phyloP scores from a whole-genome alignment of 768 basidiomycete species.

The Calocybe indica region DNA sequence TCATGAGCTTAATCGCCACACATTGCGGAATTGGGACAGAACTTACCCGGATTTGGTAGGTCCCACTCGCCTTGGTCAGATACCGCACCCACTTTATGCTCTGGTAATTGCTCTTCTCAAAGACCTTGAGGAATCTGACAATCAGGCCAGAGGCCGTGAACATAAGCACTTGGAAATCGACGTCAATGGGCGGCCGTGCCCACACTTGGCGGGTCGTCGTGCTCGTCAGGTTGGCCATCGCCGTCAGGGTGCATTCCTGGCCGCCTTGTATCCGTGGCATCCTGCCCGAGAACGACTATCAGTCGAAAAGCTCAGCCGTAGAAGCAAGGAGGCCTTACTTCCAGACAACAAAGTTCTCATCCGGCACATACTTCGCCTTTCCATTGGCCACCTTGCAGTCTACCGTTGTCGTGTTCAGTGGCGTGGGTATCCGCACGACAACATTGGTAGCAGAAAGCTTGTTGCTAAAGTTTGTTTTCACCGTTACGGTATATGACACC shows the following conservation, averaged over 20 bases:
- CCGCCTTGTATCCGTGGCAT: constrained; percentile 91
- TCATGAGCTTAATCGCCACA: background rate
- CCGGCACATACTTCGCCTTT: constrained; percentile 96
- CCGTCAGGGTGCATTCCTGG: constrained; percentile 82
- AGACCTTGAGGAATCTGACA: constrained; percentile 96
- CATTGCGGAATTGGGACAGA: background rate
- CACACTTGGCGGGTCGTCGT: constrained; percentile 94
- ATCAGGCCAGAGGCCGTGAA: constrained; percentile 95
- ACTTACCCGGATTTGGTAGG: constrained; percentile 91
- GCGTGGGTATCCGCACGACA: constrained; percentile 91
- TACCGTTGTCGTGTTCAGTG: constrained; percentile 87
- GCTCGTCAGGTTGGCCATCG: constrained; percentile 74
- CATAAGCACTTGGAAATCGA: constrained; percentile 99
- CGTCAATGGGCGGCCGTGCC: constrained; percentile 96
- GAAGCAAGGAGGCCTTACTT: constrained; percentile 58
- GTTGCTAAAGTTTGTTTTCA: constrained; percentile 85
- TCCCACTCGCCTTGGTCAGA: constrained; percentile 88
- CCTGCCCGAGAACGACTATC: constrained; percentile 34
- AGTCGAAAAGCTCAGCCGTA: background rate
- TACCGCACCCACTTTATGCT: constrained; percentile 97
- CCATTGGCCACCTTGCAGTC: constrained; percentile 89
- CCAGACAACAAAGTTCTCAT: constrained; percentile 95
- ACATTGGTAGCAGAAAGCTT: constrained; percentile 94
- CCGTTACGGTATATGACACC: constrained; percentile 84
- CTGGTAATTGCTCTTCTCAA: constrained; percentile 92